Percentiles rank a stretch among this genome's conserved stretches.
Evolutionary conservation across 768 basidiomycete species (phyloP).

Genomic region (Amanita thiersii): DNA sequence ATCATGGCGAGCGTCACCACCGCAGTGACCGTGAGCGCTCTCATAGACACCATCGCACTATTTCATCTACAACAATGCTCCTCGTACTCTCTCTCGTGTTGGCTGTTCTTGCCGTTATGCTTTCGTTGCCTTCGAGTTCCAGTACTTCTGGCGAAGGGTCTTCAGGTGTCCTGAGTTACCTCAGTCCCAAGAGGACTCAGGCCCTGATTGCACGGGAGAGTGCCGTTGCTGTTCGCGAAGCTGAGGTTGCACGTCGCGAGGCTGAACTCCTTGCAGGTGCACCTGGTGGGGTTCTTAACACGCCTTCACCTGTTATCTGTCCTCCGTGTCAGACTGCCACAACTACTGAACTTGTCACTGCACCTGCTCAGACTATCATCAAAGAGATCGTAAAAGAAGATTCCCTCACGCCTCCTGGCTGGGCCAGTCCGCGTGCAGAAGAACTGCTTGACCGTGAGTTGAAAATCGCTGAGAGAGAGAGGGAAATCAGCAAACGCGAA

Average conservation of each 20-base stretch:
- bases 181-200: slow-evolving; percentile 79
- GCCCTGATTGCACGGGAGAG: slow-evolving; percentile 74
- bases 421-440: slow-evolving; percentile 70
- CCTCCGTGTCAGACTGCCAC: slow-evolving; percentile 50
- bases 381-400: slow-evolving; percentile 85
- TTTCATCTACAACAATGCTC: slow-evolving; percentile 83
- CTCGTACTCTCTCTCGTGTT: slow-evolving; percentile 81
- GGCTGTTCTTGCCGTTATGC: slow-evolving; percentile 86
- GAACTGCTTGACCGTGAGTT: slow-evolving; percentile 81
- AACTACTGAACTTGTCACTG: slow-evolving; percentile 44
- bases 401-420: slow-evolving; percentile 70
- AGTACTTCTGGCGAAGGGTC: slow-evolving; percentile 27
- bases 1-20: slow-evolving; percentile 55
- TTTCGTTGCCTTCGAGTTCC: slow-evolving; percentile 67
- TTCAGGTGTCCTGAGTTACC: slow-evolving; percentile 58
- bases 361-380: slow-evolving; percentile 69
- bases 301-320: slow-evolving; percentile 44
- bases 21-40: slow-evolving; percentile 46
- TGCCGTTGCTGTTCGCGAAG: slow-evolving; percentile 74
- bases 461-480: slow-evolving; percentile 77
- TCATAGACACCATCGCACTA: slow-evolving; percentile 76
- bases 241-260: slow-evolving; percentile 84
- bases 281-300: slow-evolving; percentile 68
- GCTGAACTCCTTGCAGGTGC: slow-evolving; percentile 79
- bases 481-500: slow-evolving; percentile 81